phyloP scores from a whole-genome alignment of 2,329 filamentous ascomycete genomes.

The Bimuria novae-zelandiae region DNA sequence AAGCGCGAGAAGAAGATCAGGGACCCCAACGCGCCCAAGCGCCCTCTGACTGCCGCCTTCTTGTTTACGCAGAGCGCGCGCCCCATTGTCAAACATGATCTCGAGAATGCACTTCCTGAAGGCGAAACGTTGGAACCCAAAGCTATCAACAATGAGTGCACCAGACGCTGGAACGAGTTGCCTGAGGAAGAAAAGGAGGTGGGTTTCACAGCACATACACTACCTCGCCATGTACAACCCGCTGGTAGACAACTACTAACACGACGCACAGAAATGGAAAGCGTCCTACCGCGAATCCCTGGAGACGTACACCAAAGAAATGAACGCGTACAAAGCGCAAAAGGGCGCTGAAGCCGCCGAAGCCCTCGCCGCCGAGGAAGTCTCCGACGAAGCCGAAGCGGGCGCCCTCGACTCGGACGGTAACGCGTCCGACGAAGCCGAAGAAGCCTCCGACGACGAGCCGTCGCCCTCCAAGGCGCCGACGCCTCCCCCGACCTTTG shows the following conservation, averaged over 20 bases:
- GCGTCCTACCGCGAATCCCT: conserved; percentile 59
- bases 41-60: conserved; percentile 92
- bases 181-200: conserved; percentile 72
- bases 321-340: conserved; percentile 61
- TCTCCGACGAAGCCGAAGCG: conserved; percentile 45
- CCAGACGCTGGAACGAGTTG: conserved; percentile 83
- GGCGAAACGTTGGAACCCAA: conserved; percentile 78
- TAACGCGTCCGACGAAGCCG: conserved; percentile 45
- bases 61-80: conserved; percentile 90
- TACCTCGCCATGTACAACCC: too few relatives aligned
- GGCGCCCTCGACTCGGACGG: conserved; percentile 50
- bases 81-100: conserved; percentile 75
- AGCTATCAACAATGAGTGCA: conserved; percentile 85
- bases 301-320: conserved; percentile 60
- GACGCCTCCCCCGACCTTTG: conserved; percentile 36
- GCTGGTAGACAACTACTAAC: too few relatives aligned
- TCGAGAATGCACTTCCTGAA: conserved; percentile 53
- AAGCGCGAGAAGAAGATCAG: conserved; percentile 78
- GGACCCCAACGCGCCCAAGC: conserved; percentile 93
- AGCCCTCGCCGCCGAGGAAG: conserved; percentile 47
- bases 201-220: conserved; percentile 26
- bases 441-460: conserved; percentile 36
- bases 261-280: conserved; percentile 37
- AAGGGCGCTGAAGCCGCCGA: conserved; percentile 46
- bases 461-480: conserved; percentile 40